Conservation (phyloP, 2,329 filamentous ascomycete species). For the Periconia digitata region DNA sequence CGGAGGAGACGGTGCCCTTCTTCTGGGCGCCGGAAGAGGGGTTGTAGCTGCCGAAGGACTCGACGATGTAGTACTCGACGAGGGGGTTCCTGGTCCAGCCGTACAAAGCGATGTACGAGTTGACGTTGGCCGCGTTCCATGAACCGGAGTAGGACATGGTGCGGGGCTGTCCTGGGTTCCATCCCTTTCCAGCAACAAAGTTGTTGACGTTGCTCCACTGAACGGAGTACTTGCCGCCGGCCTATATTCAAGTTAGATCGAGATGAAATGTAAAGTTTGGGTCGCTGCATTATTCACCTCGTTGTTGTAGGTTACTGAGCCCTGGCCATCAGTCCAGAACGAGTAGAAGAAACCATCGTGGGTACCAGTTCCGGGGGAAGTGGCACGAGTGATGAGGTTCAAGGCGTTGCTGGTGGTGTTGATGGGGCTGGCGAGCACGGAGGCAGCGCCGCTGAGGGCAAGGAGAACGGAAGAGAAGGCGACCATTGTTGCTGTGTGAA, state of each 20-base stretch:
- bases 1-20: conserved; percentile 55
- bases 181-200: conserved; percentile 61
- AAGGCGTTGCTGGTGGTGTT: conserved; percentile 16
- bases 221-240: conserved; percentile 52
- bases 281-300: conserved; percentile 22
- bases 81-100: conserved; percentile 58
- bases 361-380: conserved; percentile 26
- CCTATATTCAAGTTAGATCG: conserved; percentile 12
- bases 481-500: conserved; percentile 26
- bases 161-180: conserved; percentile 55
- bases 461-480: conserved; percentile 32
- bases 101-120: conserved; percentile 59
- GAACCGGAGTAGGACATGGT: conserved; percentile 54
- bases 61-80: conserved; percentile 63
- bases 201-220: conserved; percentile 55
- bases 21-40: conserved; percentile 50
- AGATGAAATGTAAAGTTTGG: neutral
- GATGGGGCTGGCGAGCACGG: conserved; percentile 31
- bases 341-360: conserved; percentile 45
- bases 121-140: conserved; percentile 50
- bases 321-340: conserved; percentile 59
- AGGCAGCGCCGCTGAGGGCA: conserved; percentile 28
- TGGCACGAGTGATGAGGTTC: conserved; percentile 16
- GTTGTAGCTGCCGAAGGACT: conserved; percentile 54
- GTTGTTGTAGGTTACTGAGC: conserved; percentile 58